Conservation (phyloP, 2,329 filamentous ascomycete genomes). For the Incumbomyces delicatus region DNA sequence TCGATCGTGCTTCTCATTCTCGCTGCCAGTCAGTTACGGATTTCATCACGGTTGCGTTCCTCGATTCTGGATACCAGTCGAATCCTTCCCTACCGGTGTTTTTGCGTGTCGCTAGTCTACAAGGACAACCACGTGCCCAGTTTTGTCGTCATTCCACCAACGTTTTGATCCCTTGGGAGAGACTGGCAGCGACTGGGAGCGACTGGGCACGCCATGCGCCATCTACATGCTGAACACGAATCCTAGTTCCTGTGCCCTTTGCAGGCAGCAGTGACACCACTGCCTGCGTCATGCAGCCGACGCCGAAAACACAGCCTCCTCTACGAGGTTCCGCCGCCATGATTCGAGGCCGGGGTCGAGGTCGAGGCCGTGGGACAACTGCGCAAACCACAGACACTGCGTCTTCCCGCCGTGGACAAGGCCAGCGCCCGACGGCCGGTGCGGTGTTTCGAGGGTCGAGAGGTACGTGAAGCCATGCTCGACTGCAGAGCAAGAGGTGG, state of each 20-base stretch:
- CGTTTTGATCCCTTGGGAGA: too few relatives aligned
- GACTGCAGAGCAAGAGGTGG: not conserved
- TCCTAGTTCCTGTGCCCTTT: not conserved
- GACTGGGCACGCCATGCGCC: not conserved
- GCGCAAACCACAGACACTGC: not conserved
- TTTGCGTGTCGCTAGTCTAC: too few relatives aligned
- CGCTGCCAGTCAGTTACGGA: too few relatives aligned
- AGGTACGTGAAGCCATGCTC: not conserved
- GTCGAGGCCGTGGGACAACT: not conserved
- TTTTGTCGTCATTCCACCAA: too few relatives aligned
- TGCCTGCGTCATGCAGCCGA: constrained; percentile 1
- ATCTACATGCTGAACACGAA: constrained; percentile 2
- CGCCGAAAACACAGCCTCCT: not conserved
- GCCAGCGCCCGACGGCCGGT: not conserved
- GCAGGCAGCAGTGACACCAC: constrained; percentile 1
- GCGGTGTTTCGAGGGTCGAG: not conserved
- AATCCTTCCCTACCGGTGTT: too few relatives aligned
- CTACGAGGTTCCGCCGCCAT: not conserved
- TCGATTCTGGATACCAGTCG: too few relatives aligned
- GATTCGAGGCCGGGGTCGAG: not conserved
- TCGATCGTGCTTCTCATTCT: too few relatives aligned
- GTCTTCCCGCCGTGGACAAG: not conserved
- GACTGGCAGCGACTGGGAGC: too few relatives aligned
- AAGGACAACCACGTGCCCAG: too few relatives aligned
- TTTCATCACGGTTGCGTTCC: too few relatives aligned